Base-by-base conservation (phyloP, 805 yeast species). In the Zygoascus biomembranicola region DNA sequence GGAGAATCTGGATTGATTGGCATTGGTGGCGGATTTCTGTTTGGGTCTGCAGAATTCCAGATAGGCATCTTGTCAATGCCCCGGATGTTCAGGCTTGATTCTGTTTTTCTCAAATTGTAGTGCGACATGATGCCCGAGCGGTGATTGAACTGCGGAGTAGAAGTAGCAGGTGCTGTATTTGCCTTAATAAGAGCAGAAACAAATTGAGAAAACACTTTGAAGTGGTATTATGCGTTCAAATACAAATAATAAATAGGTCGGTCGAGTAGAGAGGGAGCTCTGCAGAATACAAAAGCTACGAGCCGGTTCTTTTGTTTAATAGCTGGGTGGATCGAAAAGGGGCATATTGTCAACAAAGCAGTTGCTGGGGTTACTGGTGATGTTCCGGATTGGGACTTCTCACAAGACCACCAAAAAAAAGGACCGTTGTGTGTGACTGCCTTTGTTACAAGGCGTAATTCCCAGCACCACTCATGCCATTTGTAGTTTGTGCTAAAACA, bases 21-120 rank as follows among this genome's bases (percentile, higher is more conserved):
- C 52, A 72, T 55, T 3, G 76, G 74, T 1, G 73, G 73, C n/a
- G 75, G 75, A 35, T 69, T 69, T 53, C 74, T 59, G 50, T 57
- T 55, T 2, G 75, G 76, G 51, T 72, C 74, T 16, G 68, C 65
- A 28, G 74, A 69, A 47, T 72, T 75, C 75, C 76, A 72, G 51
- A 57, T 26, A 9, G 61, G 61, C 14, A 56, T 32, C 43, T 55
- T 57, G 35, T 51, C 45, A 18, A 42, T 42, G 13, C 57, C 55
- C 43, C 46, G 53, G 28, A 64, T 43, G 55, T 61, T 62, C 19
- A 50, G 47, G 41, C 59, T 54, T 31, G 66, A 61, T 43, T 61
- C 64, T 32, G 69, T 61, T 58, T 56, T 61, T 26, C 54, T 47
- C 35, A 52, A 18, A 28, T 47, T 20, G 18, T 43, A 44, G 13